A percentile compares a stretch with the other conserved stretches of the same genome.
These are phyloP conservation scores for Fusarium graminum DNA, from an alignment of 2,329 filamentous ascomycete species.

Conservation along the genomic window DNA sequence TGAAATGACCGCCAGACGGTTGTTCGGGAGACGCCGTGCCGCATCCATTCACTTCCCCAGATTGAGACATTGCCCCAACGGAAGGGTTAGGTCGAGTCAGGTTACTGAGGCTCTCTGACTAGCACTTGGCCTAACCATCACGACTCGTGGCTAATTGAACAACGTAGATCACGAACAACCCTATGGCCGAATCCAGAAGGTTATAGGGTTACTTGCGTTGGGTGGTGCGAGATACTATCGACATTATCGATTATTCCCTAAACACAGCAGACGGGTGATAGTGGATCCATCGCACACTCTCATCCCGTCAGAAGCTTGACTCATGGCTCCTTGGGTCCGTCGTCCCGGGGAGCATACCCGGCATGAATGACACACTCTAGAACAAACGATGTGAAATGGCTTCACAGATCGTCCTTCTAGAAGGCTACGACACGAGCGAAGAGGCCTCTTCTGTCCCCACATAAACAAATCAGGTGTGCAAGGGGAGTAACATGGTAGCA, in stretches of 20 bases:
- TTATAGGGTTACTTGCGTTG: slow-evolving; percentile 20
- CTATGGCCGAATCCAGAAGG: slow-evolving; percentile 1
- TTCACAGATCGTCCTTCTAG: slow-evolving; percentile 48
- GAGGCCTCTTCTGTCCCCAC: slow-evolving; percentile 42
- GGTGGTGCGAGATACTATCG: slow-evolving; percentile 33
- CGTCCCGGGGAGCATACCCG: slow-evolving; percentile 40
- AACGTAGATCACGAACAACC: slow-evolving; percentile 28
- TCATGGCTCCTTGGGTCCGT: slow-evolving; percentile 38
- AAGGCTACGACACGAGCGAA: slow-evolving; percentile 44
- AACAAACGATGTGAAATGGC: slow-evolving; percentile 29
- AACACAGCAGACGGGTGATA: slow-evolving; percentile 33
- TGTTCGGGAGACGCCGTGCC: slow-evolving; percentile 39
- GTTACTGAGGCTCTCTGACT: slow-evolving; percentile 24
- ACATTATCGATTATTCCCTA: slow-evolving; percentile 40
- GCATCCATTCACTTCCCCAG: slow-evolving; percentile 37
- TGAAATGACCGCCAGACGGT: slow-evolving; percentile 22
- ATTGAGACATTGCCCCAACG: slow-evolving; percentile 27
- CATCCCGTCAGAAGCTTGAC: slow-evolving; percentile 37
- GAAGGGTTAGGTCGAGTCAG: slow-evolving; percentile 27
- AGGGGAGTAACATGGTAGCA: slow-evolving; percentile 30
- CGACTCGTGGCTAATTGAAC: slow-evolving; percentile 34
- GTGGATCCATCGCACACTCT: slow-evolving; percentile 24
- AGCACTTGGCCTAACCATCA: slow-evolving; percentile 15
- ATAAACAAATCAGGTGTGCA: slow-evolving; percentile 23
- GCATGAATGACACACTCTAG: slow-evolving; percentile 38